Evolutionary conservation across 148 eudicot genomes (phyloP), one percentile per base, ranked within the genome.

Genomic region (Spergularia marina): DNA sequence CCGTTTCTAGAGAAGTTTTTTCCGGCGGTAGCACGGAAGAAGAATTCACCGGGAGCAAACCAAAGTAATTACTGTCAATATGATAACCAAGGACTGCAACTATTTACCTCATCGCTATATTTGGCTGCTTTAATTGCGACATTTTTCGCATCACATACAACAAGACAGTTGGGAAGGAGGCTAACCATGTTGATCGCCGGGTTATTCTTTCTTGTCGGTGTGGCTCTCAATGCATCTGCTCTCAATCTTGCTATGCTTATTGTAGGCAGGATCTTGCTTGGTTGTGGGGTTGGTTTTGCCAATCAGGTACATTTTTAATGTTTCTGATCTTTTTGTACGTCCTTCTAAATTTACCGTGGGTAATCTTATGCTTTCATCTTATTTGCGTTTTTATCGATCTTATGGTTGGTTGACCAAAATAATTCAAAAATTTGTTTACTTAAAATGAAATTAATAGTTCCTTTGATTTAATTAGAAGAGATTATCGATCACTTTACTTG

Each of bases 251-350:
- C 86, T 15, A 92, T 91, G 97, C 97, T 94, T 79, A 94, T 94
- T 68, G 40, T 90, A 78, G 98, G 97, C 1, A 80, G 98, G 66
- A 87, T 94, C 53, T 79, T 90, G 44, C 94, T 94, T 77, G 98
- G 98, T 52, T 91, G 96, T 71, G 98, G 98, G 2, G 98, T 94
- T 21, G 98, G 98, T 2, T 94, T 94, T 69, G 97, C 95, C 20
- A 94, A 94, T 84, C 97, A 94, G 96, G 98, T 94, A 81, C 14
- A n/a, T 25, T 63, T 10, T 12, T 44, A 4, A 14, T 34, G 2
- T 12, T 7, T 39, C 25, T 23, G 25, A 23, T 5, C 39, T 70
- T 12, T 23, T 34, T 54, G 16, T n/a, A n/a, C n/a, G n/a, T 13
- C 13, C 11, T n/a, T 7, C 49, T 68, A 30, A 30, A 30, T 30